Conservation (phyloP, 208 protist genomes). For the Dictyostelium gargantuum region DNA sequence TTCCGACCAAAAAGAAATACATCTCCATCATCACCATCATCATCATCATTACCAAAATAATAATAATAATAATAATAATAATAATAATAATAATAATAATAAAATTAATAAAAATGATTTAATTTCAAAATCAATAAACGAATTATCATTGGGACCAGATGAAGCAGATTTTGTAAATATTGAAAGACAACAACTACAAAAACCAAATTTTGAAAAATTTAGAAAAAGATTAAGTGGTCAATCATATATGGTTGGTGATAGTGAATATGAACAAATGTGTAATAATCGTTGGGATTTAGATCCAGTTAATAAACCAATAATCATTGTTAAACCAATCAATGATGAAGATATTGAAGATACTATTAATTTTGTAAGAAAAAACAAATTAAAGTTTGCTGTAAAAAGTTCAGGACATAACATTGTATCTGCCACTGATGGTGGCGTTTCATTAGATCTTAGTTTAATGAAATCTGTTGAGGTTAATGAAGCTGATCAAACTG, state of each 20-base stretch:
- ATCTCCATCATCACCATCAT: too few relatives aligned
- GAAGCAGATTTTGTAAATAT: not conserved
- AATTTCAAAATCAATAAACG: too few relatives aligned
- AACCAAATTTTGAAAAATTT: not conserved
- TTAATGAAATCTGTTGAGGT: not conserved
- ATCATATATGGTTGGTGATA: not conserved
- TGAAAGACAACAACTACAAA: not conserved
- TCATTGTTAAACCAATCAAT: not conserved
- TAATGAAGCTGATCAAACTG: not conserved
- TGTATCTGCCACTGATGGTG: not conserved
- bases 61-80: too few relatives aligned
- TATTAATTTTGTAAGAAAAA: not conserved
- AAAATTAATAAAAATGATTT: too few relatives aligned
- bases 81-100: too few relatives aligned
- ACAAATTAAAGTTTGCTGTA: not conserved
- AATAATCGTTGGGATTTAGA: not conserved
- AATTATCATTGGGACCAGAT: too few relatives aligned
- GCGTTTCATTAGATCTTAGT: not conserved
- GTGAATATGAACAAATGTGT: not conserved
- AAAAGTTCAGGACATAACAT: not conserved
- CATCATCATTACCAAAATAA: too few relatives aligned
- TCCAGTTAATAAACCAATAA: not conserved
- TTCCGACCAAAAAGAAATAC: too few relatives aligned
- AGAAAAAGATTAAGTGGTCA: not conserved
- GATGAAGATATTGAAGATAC: not conserved